These are phyloP conservation scores for Fraxinus latifolia DNA, from an alignment of 305 asterid species.

Conservation along the genomic window DNA sequence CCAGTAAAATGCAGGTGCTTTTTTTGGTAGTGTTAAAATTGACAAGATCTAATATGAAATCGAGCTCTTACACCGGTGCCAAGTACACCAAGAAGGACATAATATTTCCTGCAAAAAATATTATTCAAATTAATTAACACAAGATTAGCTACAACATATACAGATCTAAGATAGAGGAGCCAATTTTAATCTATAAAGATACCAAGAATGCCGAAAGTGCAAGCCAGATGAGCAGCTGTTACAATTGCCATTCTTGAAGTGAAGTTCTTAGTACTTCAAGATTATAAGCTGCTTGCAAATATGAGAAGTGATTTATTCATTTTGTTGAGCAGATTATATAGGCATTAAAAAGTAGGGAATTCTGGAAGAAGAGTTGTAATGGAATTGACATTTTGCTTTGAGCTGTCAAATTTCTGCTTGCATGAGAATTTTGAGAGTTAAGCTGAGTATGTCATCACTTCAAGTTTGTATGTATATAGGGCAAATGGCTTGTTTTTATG, in stretches of 20 bases:
- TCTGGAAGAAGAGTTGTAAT: neutral
- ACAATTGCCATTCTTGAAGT: conserved; percentile 43
- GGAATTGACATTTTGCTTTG: conserved; percentile 18
- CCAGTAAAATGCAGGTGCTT: too few species aligned
- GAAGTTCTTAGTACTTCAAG: conserved; percentile 37
- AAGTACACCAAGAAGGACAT: conserved; percentile 78
- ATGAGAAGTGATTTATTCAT: neutral
- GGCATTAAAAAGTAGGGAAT: conserved; percentile 16
- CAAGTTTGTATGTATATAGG: neutral
- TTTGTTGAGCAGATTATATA: conserved; percentile 28
- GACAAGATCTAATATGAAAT: neutral
- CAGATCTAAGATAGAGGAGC: neutral
- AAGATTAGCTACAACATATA: neutral
- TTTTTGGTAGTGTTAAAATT: neutral
- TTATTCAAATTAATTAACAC: conserved; percentile 2
- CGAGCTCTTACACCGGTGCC: conserved; percentile 56
- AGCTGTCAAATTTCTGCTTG: conserved; percentile 18
- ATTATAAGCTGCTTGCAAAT: neutral
- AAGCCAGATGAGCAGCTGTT: conserved; percentile 31
- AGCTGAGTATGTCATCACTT: neutral
- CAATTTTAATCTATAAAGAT: neutral
- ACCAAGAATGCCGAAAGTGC: conserved; percentile 68
- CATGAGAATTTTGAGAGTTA: neutral
- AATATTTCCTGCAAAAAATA: conserved; percentile 45
- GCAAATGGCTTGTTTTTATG: neutral